Conservation (phyloP, 345 rosid genomes). For the Dovyalis caffra region DNA sequence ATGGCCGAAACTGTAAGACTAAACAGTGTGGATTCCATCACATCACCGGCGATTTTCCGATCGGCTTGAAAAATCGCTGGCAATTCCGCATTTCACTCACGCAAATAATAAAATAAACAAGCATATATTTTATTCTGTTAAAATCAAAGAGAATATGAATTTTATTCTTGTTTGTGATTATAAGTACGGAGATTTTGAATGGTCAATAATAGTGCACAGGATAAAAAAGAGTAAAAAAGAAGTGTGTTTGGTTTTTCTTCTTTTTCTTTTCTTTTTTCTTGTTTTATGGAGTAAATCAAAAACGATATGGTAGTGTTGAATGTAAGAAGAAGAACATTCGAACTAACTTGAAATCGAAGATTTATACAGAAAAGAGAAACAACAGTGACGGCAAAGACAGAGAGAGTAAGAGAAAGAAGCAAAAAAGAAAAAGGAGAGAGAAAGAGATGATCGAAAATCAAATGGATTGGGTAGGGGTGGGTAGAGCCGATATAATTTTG, state of each 20-base stretch:
- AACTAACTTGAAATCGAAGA: neutral
- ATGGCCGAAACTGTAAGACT: slow-evolving; percentile 26
- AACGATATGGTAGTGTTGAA: neutral
- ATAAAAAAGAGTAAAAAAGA: neutral
- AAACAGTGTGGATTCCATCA: slow-evolving; percentile 36
- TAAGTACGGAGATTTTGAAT: neutral
- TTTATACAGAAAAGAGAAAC: neutral
- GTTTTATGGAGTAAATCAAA: neutral
- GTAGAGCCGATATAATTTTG: neutral
- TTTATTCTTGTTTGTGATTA: neutral
- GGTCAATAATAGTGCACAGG: too few relatives aligned
- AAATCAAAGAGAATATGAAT: neutral
- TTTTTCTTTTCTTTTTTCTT: too few relatives aligned
- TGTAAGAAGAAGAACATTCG: neutral
- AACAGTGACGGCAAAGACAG: neutral
- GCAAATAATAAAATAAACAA: neutral
- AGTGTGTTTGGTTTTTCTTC: neutral
- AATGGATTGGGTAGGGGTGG: slow-evolving; percentile 14
- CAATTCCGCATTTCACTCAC: slow-evolving; percentile 22
- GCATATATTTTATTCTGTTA: neutral
- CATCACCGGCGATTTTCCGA: slow-evolving; percentile 24
- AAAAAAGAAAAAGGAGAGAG: neutral
- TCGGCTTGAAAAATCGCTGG: slow-evolving; percentile 19
- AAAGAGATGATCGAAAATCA: slow-evolving; percentile 16
- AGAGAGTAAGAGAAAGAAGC: neutral